Evolutionary conservation across 1,284 basidiomycete species (phyloP).

Genomic region (Irpex sp.): DNA sequence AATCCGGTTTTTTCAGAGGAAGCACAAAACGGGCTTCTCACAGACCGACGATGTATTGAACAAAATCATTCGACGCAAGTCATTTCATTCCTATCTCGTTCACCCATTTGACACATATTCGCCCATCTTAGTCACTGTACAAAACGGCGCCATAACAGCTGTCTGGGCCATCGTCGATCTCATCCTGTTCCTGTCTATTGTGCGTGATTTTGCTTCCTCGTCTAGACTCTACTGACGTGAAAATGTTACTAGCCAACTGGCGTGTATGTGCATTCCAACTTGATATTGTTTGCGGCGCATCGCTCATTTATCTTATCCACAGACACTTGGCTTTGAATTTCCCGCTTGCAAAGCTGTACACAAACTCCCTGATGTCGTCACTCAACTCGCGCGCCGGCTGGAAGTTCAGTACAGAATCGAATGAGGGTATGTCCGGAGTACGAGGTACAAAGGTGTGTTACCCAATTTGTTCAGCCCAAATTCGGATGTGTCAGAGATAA

Average conservation of each 20-base stretch:
- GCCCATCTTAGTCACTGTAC: constrained; percentile 29
- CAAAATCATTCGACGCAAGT: constrained; percentile 29
- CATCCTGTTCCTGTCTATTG: constrained; percentile 27
- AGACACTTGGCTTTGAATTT: constrained; percentile 31
- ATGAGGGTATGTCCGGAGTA: neutral
- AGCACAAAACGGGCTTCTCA: constrained; percentile 27
- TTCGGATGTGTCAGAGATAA: neutral
- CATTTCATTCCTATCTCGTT: neutral
- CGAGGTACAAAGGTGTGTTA: neutral
- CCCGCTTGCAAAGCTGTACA: constrained; percentile 32
- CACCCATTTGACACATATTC: neutral
- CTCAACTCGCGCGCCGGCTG: constrained; percentile 25
- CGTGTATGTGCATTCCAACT: constrained; percentile 3
- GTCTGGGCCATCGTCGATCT: constrained; percentile 31
- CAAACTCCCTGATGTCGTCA: constrained; percentile 31
- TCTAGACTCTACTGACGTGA: neutral
- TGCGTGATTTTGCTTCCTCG: constrained; percentile 7
- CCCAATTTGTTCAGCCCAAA: neutral
- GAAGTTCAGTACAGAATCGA: constrained; percentile 4
- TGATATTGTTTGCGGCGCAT: neutral
- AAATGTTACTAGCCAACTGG: constrained; percentile 6
- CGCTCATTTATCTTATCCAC: neutral
- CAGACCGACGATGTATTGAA: constrained; percentile 30
- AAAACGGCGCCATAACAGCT: constrained; percentile 33
- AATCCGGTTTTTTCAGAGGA: constrained; percentile 4